Conservation (phyloP, 2,329 filamentous ascomycete genomes). For the Trichoderma semiorbis region DNA sequence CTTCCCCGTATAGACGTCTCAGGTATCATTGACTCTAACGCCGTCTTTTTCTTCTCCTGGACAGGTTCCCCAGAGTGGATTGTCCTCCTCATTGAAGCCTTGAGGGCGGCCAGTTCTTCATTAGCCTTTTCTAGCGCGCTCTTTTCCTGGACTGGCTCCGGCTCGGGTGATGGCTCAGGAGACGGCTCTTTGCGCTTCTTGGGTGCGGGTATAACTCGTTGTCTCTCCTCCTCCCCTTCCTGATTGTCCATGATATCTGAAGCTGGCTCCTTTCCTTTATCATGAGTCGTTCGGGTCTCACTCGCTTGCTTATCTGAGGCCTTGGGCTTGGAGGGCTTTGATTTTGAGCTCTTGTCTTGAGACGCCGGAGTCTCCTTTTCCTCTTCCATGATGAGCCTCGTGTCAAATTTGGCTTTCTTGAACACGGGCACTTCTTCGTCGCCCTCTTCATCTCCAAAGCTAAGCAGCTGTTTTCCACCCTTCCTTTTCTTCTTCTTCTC, state of each 20-base stretch:
- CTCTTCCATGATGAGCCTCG: conserved; percentile 64
- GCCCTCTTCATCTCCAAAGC: conserved; percentile 71
- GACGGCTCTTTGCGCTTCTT: conserved; percentile 19
- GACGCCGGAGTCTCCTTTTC: conserved; percentile 30
- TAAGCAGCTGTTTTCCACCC: conserved; percentile 70
- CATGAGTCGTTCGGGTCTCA: background rate
- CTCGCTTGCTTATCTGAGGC: conserved; percentile 21
- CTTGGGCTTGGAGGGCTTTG: conserved; percentile 31
- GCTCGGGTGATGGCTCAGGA: conserved; percentile 25
- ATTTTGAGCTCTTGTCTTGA: conserved; percentile 26
- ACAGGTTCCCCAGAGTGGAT: conserved; percentile 45
- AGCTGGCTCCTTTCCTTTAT: background rate
- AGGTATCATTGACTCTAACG: conserved; percentile 71
- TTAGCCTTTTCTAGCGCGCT: conserved; percentile 66
- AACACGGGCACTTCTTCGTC: conserved; percentile 51
- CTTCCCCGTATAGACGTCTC: conserved; percentile 66
- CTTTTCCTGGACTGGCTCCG: conserved; percentile 41
- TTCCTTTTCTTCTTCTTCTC: conserved; percentile 69
- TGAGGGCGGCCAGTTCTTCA: conserved; percentile 75
- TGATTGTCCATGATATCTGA: background rate
- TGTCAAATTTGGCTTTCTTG: conserved; percentile 78
- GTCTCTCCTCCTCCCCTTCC: background rate
- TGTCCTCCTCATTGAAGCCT: conserved; percentile 75
- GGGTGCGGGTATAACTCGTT: background rate
- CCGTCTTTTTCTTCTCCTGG: conserved; percentile 60